Evolutionary conservation across 2,329 filamentous ascomycete species (phyloP), one percentile per base, ranked within the genome.

Genomic region (Byssochlamys sp.): DNA sequence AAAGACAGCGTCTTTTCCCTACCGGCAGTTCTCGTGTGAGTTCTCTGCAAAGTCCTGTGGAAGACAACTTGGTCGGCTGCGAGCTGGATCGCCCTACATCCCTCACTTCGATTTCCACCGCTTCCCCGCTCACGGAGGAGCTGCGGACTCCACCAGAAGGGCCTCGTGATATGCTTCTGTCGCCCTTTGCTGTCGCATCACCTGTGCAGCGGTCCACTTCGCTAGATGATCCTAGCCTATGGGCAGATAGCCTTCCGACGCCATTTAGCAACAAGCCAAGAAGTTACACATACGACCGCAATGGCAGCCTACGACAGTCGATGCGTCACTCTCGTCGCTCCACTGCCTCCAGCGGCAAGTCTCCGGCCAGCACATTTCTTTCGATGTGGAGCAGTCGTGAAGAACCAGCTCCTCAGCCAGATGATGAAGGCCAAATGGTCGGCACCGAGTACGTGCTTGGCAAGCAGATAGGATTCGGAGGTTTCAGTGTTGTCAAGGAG

Each of bases 391-490:
- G 72, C 54, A 72, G 65, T 57, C 67, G 59, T 56, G 77, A 66
- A 55, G 75, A 72, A 58, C 67, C 67, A 64, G 73, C 66, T 55
- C 73, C 66, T 61, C 77, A 84, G 59, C 84, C 83, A 11, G 85
- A 88, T 65, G 83, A 85, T 53, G 84, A 87, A 73, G 85, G 85
- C 2, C 84, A 87, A 67, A 81, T 84, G 59, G 81, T 88, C 52
- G 84, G 84, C 49, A 79, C 80, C 55, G 82, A 85, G 61, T 88
- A 87, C 68, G 82, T 88, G 31, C 81, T 88, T 55, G 85, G 85
- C 53, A 84, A 84, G 62, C 80, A 84, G 59, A 83, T 88, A 59
- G 85, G 83, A 2, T 82, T 77, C 60, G 85, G 85, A 27, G 85
- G 85, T 3, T 87, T 87, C 69, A 86, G 84, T 61, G 77, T 82